A percentile compares a stretch with the other conserved stretches of the same genome.
Conservation (phyloP, 2,329 filamentous ascomycete genomes). For the Leptographium lundbergii region DNA sequence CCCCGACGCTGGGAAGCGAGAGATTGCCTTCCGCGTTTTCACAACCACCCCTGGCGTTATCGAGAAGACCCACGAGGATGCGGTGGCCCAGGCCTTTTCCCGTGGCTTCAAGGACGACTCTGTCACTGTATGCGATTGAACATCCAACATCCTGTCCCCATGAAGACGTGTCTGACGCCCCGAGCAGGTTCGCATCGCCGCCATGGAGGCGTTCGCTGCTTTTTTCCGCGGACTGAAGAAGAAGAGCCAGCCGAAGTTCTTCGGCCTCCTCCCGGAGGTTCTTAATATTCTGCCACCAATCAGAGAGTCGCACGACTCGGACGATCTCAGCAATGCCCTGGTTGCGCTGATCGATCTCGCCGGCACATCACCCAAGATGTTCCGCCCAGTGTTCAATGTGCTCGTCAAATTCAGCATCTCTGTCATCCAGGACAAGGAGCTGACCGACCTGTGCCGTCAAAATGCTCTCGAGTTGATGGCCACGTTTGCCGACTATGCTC, state of each 20-base stretch:
- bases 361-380: constrained; percentile 93
- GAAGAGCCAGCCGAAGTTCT: constrained; percentile 82
- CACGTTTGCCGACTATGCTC: constrained; percentile 90
- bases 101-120: constrained; percentile 86
- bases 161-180: constrained; percentile 5
- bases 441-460: constrained; percentile 79
- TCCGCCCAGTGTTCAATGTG: constrained; percentile 85
- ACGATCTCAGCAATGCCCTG: constrained; percentile 80
- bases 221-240: constrained; percentile 89
- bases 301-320: constrained; percentile 82
- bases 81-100: constrained; percentile 78
- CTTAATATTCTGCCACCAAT: constrained; percentile 90
- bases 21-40: constrained; percentile 91
- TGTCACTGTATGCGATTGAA: constrained; percentile 45
- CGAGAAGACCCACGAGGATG: constrained; percentile 85
- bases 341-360: constrained; percentile 88
- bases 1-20: constrained; percentile 67
- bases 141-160: not conserved
- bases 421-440: constrained; percentile 90
- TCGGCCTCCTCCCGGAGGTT: constrained; percentile 72
- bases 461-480: constrained; percentile 96
- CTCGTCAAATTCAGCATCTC: constrained; percentile 87
- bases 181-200: constrained; percentile 68
- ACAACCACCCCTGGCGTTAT: constrained; percentile 91
- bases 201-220: constrained; percentile 91